Conservation (phyloP, 2,329 filamentous ascomycete genomes). For the Cladosporium austrohemisphaericum region DNA sequence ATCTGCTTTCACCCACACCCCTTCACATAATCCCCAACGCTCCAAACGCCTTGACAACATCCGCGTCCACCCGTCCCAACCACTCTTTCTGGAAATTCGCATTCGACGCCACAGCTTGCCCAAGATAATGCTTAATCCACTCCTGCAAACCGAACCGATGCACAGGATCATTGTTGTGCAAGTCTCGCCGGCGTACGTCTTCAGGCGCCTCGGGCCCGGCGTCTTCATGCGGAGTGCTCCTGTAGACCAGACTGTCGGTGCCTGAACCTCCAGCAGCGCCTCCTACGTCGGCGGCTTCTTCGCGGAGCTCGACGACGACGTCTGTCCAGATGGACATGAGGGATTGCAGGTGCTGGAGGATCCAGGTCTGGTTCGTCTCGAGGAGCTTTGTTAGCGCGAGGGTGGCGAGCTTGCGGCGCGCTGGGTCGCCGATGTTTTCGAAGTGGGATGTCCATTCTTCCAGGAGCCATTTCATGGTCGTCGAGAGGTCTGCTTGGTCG, state of each 20-base stretch:
- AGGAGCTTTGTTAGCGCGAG: constrained; percentile 69
- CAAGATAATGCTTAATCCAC: constrained; percentile 62
- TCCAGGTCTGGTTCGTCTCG: constrained; percentile 55
- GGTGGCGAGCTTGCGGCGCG: constrained; percentile 67
- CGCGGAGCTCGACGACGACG: constrained; percentile 63
- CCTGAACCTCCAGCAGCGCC: neutral
- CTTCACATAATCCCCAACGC: constrained; percentile 31
- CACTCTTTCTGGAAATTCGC: constrained; percentile 64
- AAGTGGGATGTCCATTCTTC: constrained; percentile 65
- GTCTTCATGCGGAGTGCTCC: constrained; percentile 25
- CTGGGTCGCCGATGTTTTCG: constrained; percentile 62
- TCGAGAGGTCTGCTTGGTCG: constrained; percentile 28
- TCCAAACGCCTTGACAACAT: constrained; percentile 64
- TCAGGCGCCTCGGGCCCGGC: constrained; percentile 40
- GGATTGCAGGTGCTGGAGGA: constrained; percentile 56
- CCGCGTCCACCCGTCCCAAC: constrained; percentile 69
- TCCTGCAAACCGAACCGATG: constrained; percentile 61
- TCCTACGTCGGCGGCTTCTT: constrained; percentile 33
- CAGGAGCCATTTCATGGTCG: constrained; percentile 46
- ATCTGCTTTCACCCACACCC: too few relatives aligned
- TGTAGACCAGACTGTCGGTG: constrained; percentile 40
- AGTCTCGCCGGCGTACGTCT: constrained; percentile 45
- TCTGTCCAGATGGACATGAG: constrained; percentile 73
- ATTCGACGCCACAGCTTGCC: constrained; percentile 55
- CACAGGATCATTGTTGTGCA: constrained; percentile 61